Evolutionary conservation across 192 early-diverging fungal genomes (phyloP).

Genomic region (Paraglomus occultum): DNA sequence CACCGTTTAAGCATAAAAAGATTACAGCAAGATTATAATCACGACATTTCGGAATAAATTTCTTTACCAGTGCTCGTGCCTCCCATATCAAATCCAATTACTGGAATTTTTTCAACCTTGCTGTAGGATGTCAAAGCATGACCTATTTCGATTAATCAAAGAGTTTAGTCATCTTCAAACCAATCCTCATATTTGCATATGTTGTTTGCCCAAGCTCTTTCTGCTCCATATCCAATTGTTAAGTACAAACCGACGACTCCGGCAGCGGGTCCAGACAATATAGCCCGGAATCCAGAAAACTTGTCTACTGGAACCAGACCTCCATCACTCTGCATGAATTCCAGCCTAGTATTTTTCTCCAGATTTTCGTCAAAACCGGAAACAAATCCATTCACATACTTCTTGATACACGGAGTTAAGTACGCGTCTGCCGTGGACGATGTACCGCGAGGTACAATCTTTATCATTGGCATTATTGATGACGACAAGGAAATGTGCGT

Average conservation of each 20-base stretch:
- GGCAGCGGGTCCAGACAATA: constrained; percentile 93
- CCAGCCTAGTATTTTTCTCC: constrained; percentile 50
- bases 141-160: constrained; percentile 7
- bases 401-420: constrained; percentile 86
- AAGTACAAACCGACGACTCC: constrained; percentile 83
- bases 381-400: constrained; percentile 83
- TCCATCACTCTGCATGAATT: constrained; percentile 99
- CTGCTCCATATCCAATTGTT: neutral
- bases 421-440: constrained; percentile 92
- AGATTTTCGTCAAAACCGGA: constrained; percentile 80
- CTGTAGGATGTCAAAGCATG: constrained; percentile 55
- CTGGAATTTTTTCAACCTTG: constrained; percentile 48
- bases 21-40: neutral
- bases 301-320: constrained; percentile 83
- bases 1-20: neutral
- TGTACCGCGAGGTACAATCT: constrained; percentile 90
- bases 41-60: neutral
- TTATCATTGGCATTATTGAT: constrained; percentile 86
- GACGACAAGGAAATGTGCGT: constrained; percentile 83
- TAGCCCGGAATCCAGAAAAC: constrained; percentile 86
- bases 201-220: constrained; percentile 28
- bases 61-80: constrained; percentile 66
- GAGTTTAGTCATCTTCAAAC: no score
- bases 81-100: constrained; percentile 99
- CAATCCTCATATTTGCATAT: neutral